Base-by-base conservation (phyloP, 768 basidiomycete genomes). In the Sarcodon aspratus region DNA sequence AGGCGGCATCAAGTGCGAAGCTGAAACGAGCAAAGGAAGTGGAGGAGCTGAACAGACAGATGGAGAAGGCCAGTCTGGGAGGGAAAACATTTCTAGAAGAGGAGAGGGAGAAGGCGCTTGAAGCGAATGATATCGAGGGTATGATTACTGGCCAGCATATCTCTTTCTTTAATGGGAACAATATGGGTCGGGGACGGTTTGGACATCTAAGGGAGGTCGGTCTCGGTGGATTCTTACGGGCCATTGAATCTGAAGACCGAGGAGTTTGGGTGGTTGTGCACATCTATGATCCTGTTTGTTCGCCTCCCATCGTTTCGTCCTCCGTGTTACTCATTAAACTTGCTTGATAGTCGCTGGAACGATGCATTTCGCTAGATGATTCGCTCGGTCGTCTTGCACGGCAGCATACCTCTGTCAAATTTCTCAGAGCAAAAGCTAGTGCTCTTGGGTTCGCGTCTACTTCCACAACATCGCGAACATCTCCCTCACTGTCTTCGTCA, bases 121-220 rank as follows among this genome's bases (percentile, higher is more conserved):
- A 78, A 55, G 71, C 69, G 42, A 69, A 67, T 33, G 69, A 65
- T 55, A 76, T 76, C 54, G 42, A 42, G 21, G 35, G 45, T 9
- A 50, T 31, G 18, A 43, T 46, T 57, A 42, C 9, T 9, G 40
- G 40, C 13, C 40, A 13, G 5, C 57, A 15, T 9, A 18, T 45
- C 21, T 18, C 37, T 40, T n/a, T 48, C 50, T 56, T 52, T 33
- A 54, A 46, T 12, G 59, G 63, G 35, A 60, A 63, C 33, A 66
- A 59, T 45, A 63, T 61, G 33, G 75, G 74, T 55, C 53, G 74
- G 46, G 79, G 79, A 0, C 65, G 70, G 15, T 90, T 86, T 65
- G 87, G 88, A 1, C 83, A 91, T 63, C 60, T 92, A 54, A 68
- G 89, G 44, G 89, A 92, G 61, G 85, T 92, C 3, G 88, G 86